Evolutionary conservation across 2,329 filamentous ascomycete species (phyloP).

Genomic region (Penicillium sclerotigenum): DNA sequence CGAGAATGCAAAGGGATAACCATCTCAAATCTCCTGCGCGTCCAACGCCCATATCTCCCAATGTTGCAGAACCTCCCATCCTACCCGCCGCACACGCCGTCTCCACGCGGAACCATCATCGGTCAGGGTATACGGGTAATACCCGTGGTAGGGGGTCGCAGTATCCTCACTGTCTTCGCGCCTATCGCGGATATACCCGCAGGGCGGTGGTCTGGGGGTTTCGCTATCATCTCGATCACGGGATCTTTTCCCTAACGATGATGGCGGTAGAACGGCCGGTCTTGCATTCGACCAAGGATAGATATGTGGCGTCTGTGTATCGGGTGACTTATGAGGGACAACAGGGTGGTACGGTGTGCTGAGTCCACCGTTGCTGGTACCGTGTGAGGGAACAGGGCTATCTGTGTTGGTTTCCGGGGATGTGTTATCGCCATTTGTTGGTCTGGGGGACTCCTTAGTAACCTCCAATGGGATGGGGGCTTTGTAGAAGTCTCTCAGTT

Average conservation of each 20-base stretch:
- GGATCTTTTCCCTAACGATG: slow-evolving; percentile 26
- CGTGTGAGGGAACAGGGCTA: background rate
- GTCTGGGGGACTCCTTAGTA: no score
- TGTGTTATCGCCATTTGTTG: slow-evolving; percentile 7
- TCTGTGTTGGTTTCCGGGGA: background rate
- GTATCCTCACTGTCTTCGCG: background rate
- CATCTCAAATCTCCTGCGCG: slow-evolving; percentile 32
- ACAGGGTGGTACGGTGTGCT: background rate
- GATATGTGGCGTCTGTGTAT: background rate
- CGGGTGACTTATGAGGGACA: background rate
- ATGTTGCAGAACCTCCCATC: slow-evolving; percentile 41
- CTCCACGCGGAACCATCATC: slow-evolving; percentile 30
- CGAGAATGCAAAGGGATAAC: background rate
- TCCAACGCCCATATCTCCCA: slow-evolving; percentile 48
- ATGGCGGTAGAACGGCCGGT: slow-evolving; percentile 8
- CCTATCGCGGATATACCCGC: background rate
- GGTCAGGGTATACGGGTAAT: slow-evolving; percentile 9
- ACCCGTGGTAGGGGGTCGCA: background rate
- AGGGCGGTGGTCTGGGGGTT: background rate
- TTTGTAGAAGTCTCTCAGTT: slow-evolving; percentile 39
- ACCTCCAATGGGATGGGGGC: slow-evolving; percentile 24
- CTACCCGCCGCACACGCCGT: slow-evolving; percentile 36
- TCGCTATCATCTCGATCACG: slow-evolving; percentile 19
- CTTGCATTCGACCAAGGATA: background rate
- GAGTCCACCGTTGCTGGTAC: background rate